phyloP scores from a whole-genome alignment of 2,329 filamentous ascomycete genomes.

The Colletotrichum limetticola region DNA sequence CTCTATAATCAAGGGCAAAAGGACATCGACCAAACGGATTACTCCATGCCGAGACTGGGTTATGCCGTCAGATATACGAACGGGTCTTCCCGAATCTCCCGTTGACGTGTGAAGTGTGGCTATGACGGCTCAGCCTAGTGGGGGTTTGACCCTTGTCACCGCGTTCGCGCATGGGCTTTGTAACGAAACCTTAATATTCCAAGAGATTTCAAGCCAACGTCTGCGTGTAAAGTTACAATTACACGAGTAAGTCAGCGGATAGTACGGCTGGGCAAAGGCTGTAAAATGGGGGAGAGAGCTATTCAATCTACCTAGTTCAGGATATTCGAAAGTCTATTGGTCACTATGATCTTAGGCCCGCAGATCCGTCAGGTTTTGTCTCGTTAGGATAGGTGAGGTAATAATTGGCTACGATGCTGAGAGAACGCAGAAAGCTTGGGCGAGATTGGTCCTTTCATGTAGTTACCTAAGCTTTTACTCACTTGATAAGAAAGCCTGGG shows the following conservation, averaged over 20 bases:
- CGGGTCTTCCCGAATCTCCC: background rate
- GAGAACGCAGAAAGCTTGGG: background rate
- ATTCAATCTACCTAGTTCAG: background rate
- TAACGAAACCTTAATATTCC: background rate
- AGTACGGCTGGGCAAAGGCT: background rate
- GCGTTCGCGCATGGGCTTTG: background rate
- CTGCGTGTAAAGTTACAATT: background rate
- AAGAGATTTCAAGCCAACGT: background rate
- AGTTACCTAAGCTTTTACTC: background rate
- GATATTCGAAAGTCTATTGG: background rate
- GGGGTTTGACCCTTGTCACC: background rate
- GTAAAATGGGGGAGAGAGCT: background rate
- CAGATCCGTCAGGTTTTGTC: background rate
- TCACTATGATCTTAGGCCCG: background rate
- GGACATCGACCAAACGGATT: background rate
- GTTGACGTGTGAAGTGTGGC: background rate
- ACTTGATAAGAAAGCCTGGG: background rate
- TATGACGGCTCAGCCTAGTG: background rate
- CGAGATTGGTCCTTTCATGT: fast-evolving
- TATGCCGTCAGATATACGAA: background rate
- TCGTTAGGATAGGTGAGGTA: background rate
- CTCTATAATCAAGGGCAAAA: background rate
- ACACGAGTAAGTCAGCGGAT: background rate
- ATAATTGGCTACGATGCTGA: background rate
- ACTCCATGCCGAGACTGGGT: background rate